phyloP scores from a whole-genome alignment of 2,329 filamentous ascomycete species.

The Diaporthe sp. region DNA sequence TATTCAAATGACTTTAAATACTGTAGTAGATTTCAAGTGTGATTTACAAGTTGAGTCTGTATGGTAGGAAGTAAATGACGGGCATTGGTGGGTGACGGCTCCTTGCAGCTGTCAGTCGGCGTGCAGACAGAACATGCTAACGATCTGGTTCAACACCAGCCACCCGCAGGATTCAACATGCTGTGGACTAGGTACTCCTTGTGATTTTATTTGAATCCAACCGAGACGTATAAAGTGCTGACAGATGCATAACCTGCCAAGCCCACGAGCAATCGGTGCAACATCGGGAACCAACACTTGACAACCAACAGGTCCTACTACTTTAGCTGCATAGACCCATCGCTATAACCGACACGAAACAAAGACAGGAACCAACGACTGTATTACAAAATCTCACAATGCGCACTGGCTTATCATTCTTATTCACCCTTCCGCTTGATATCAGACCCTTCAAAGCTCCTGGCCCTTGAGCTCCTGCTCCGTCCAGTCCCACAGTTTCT shows the following conservation, averaged over 20 bases:
- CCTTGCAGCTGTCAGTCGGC: not conserved
- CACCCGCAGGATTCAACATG: not conserved
- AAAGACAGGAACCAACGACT: not conserved
- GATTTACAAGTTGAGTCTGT: too few relatives aligned
- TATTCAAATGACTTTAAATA: not conserved
- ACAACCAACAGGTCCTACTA: not conserved
- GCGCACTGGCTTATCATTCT: not conserved
- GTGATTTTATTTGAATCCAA: not conserved
- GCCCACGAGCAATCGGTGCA: not conserved
- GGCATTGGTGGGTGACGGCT: not conserved
- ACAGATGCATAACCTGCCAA: conserved; percentile 12
- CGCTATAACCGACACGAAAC: not conserved
- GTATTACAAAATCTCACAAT: too few relatives aligned
- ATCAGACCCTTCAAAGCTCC: not conserved
- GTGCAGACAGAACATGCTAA: not conserved
- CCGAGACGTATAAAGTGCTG: not conserved
- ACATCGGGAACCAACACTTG: not conserved
- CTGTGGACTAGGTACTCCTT: not conserved
- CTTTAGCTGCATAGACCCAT: conserved; percentile 1
- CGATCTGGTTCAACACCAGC: not conserved
- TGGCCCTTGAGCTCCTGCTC: conserved; percentile 46
- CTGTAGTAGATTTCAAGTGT: not conserved
- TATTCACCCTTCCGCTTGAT: not conserved
- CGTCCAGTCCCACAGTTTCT: conserved; percentile 53
- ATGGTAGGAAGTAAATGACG: not conserved